phyloP scores from a whole-genome alignment of 768 basidiomycete species.

The Leucocoprinus birnbaumii region DNA sequence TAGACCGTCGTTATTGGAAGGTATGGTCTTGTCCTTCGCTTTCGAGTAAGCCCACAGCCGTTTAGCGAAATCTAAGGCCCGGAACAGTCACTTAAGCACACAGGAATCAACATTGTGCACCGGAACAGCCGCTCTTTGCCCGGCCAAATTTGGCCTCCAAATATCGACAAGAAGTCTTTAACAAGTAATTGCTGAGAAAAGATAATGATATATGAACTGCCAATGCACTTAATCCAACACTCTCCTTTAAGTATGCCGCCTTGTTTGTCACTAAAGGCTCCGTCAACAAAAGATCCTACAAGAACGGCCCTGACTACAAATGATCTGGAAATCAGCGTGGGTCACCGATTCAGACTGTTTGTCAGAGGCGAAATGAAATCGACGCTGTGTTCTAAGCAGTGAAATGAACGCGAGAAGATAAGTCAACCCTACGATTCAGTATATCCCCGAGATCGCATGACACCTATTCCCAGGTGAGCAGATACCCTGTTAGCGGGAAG shows the following conservation, averaged over 20 bases:
- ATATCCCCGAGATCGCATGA: conserved; percentile 5
- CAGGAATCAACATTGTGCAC: background rate
- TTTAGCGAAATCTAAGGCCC: background rate
- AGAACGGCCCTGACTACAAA: background rate
- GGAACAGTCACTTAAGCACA: conserved; percentile 1
- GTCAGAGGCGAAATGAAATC: conserved; percentile 7
- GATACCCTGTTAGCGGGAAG: conserved; percentile 1
- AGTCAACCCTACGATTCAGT: background rate
- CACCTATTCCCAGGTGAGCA: background rate
- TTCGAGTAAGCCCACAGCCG: no score
- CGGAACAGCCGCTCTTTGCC: background rate
- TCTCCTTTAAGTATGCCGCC: background rate
- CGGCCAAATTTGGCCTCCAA: conserved; percentile 5
- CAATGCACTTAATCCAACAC: background rate
- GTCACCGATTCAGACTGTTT: background rate
- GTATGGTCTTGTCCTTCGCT: no score
- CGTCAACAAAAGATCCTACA: conserved; percentile 4
- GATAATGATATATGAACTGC: background rate
- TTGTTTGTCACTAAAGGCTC: conserved; percentile 1
- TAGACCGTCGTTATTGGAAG: no score
- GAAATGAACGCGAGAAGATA: conserved; percentile 10
- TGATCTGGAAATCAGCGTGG: conserved; percentile 4
- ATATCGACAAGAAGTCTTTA: background rate
- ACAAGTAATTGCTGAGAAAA: conserved; percentile 8
- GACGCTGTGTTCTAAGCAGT: background rate